Evolutionary conservation across 805 yeast genomes (phyloP).

Genomic region (Candida incommunis): DNA sequence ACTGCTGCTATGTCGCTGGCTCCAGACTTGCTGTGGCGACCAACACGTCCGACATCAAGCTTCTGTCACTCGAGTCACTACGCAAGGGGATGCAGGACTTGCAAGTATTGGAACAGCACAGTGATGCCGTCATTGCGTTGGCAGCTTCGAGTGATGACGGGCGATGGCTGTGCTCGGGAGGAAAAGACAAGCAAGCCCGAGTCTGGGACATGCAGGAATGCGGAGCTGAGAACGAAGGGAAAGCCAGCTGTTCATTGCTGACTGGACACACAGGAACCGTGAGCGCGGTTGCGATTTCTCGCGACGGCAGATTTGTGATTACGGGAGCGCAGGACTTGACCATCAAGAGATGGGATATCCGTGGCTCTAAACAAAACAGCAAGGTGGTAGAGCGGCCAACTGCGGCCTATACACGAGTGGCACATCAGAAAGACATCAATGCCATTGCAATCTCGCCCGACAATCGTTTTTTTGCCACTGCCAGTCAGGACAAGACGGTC

Average conservation of each 20-base stretch:
- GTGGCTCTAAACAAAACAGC: conserved; percentile 27
- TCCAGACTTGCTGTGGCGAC: conserved; percentile 69
- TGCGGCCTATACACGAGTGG: conserved; percentile 83
- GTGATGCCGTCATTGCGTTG: conserved; percentile 67
- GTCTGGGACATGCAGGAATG: conserved; percentile 49
- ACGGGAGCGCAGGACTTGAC: conserved; percentile 80
- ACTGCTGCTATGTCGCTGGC: conserved; percentile 66
- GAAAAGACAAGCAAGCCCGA: conserved; percentile 76
- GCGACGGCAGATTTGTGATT: conserved; percentile 39
- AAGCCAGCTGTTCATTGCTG: conserved; percentile 42
- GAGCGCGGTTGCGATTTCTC: conserved; percentile 67
- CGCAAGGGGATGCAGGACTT: conserved; percentile 42
- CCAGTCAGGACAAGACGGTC: conserved; percentile 84
- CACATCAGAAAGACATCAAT: conserved; percentile 94
- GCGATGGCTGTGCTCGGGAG: conserved; percentile 78
- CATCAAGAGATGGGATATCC: conserved; percentile 67
- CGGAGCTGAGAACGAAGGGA: conserved; percentile 25
- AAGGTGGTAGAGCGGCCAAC: conserved; percentile 2
- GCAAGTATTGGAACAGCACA: conserved; percentile 62
- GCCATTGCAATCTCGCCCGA: conserved; percentile 83
- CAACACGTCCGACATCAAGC: conserved; percentile 76
- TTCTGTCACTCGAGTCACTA: conserved; percentile 32
- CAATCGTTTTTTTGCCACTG: conserved; percentile 79
- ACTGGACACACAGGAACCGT: conserved; percentile 82
- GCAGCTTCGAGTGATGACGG: conserved; percentile 66